Conservation (phyloP, 768 basidiomycete species). For the Xerocomus potaroensis region DNA sequence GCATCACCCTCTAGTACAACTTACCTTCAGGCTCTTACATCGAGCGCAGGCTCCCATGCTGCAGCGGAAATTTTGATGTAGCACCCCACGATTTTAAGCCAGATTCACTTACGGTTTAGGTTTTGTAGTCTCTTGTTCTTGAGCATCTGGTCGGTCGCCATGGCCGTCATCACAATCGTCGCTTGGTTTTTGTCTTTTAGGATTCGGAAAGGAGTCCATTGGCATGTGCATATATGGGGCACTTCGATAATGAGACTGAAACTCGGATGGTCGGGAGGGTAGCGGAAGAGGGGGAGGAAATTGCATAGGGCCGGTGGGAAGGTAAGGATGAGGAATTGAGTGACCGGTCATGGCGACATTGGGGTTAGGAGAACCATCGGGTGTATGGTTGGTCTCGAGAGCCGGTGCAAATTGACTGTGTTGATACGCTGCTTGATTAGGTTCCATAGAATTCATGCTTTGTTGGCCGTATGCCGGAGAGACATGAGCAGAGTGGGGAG, state of each 20-base stretch:
- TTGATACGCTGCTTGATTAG: constrained; percentile 17
- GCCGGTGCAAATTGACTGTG: constrained; percentile 1
- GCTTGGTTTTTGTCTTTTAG: constrained; percentile 20
- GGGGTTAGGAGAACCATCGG: constrained; percentile 13
- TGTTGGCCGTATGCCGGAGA: constrained; percentile 15
- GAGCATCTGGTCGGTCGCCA: constrained; percentile 17
- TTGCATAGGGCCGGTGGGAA: constrained; percentile 28
- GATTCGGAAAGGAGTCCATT: constrained; percentile 1
- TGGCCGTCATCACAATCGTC: constrained; percentile 17
- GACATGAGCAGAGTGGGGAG: constrained; percentile 8
- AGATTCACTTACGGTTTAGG: constrained; percentile 22
- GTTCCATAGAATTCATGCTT: constrained; percentile 6
- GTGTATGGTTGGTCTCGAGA: constrained; percentile 5
- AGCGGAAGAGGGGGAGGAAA: constrained; percentile 27
- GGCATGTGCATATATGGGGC: background rate
- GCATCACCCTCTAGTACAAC: background rate
- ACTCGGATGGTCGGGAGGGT: constrained; percentile 26
- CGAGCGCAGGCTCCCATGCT: constrained; percentile 64
- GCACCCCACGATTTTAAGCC: background rate
- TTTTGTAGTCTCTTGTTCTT: constrained; percentile 17
- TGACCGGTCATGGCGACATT: constrained; percentile 1
- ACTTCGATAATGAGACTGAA: constrained; percentile 26
- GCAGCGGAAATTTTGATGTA: constrained; percentile 3
- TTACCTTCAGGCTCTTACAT: constrained; percentile 57
- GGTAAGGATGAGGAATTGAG: constrained; percentile 12